A percentile compares a stretch with the other conserved stretches of the same genome.
phyloP scores from a whole-genome alignment of 768 basidiomycete species.

The Boletus reticulatus region DNA sequence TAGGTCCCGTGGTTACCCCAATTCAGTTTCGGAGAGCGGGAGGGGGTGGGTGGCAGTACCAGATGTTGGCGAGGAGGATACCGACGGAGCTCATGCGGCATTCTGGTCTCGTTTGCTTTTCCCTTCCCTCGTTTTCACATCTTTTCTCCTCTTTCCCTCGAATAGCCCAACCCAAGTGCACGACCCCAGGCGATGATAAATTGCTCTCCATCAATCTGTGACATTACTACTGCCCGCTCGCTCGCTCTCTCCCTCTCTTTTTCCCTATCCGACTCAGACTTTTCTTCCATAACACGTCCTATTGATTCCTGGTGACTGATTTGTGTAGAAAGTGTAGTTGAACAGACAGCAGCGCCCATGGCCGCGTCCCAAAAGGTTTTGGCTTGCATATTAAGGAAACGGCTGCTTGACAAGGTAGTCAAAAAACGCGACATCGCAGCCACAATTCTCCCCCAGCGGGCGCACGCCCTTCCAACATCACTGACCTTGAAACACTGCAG shows the following conservation, averaged over 20 bases:
- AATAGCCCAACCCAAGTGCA: constrained; percentile 5
- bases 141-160: not conserved
- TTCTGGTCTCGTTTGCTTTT: not conserved
- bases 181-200: constrained; percentile 18
- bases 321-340: constrained; percentile 2
- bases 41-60: constrained; percentile 96
- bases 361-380: no score
- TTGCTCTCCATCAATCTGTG: constrained; percentile 19
- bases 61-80: constrained; percentile 88
- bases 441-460: no score
- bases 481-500: no score
- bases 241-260: not conserved
- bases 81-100: constrained; percentile 65
- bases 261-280: not conserved
- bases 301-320: not conserved
- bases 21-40: constrained; percentile 91
- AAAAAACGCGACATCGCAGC: no score
- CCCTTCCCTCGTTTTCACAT: not conserved
- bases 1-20: constrained; percentile 87
- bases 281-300: not conserved
- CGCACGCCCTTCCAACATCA: no score
- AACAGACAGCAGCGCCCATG: no score
- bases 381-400: no score
- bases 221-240: constrained; percentile 7
- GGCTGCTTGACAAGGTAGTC: no score